A percentile compares a stretch with the other conserved stretches of the same genome.
phyloP scores from a whole-genome alignment of 176 grass and related monocot genomes.

The Cenchrus fungigraminus region DNA sequence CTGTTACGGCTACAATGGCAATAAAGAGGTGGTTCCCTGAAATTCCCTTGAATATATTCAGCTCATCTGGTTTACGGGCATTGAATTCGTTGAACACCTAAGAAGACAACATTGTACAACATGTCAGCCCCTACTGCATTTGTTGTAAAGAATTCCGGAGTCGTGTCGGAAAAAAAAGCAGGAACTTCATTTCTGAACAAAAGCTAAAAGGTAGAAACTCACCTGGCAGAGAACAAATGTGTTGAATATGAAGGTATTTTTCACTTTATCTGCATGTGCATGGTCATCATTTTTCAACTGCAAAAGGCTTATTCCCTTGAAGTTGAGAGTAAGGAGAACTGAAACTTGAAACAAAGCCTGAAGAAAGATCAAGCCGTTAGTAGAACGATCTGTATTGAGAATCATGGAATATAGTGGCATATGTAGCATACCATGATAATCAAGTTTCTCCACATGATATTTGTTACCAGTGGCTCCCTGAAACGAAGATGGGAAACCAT shows the following conservation, averaged over 20 bases:
- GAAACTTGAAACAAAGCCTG: slow-evolving; percentile 87
- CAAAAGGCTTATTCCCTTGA: slow-evolving; percentile 71
- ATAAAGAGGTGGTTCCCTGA: slow-evolving; percentile 74
- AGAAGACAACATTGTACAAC: not conserved
- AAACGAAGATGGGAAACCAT: slow-evolving; percentile 23
- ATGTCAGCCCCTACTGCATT: slow-evolving; percentile 2
- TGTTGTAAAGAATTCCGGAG: not conserved
- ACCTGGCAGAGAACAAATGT: slow-evolving; percentile 96
- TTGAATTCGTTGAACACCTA: slow-evolving; percentile 97
- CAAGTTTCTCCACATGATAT: slow-evolving; percentile 99
- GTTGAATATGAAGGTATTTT: slow-evolving; percentile 98
- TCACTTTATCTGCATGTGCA: slow-evolving; percentile 77
- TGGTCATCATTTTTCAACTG: slow-evolving; percentile 60
- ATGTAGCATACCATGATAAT: slow-evolving; percentile 74
- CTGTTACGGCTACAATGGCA: slow-evolving; percentile 61
- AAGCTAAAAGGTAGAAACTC: slow-evolving; percentile 32
- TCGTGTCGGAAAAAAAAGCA: slow-evolving; percentile 16
- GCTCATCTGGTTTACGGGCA: slow-evolving; percentile 76
- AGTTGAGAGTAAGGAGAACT: slow-evolving; percentile 82
- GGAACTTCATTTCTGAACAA: slow-evolving; percentile 5
- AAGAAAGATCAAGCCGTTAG: slow-evolving; percentile 29
- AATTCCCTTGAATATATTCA: slow-evolving; percentile 87
- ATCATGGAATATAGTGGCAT: not conserved
- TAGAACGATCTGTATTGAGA: slow-evolving; percentile 2
- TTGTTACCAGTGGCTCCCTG: slow-evolving; percentile 93